These are phyloP conservation scores for Geotrichum klebahnii DNA, from an alignment of 1,139 yeast genomes.

Conservation along the genomic window DNA sequence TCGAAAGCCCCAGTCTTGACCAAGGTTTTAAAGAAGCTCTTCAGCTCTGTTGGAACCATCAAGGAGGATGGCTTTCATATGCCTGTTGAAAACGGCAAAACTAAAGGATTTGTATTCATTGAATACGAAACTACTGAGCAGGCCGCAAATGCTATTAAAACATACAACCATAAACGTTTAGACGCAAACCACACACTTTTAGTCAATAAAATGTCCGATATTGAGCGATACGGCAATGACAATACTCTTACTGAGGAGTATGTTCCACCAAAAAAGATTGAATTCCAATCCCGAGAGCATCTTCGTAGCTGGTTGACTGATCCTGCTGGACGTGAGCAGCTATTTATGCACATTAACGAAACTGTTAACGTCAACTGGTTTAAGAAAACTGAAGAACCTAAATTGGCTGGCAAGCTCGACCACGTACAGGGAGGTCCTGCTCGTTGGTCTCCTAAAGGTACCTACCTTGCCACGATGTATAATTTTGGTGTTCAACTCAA, in stretches of 20 bases:
- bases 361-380: constrained; percentile 86
- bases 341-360: constrained; percentile 73
- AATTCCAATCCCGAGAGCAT: constrained; percentile 71
- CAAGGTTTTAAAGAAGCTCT: constrained; percentile 79
- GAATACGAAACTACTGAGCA: constrained; percentile 66
- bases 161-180: constrained; percentile 80
- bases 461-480: constrained; percentile 80
- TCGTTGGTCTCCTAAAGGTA: constrained; percentile 92
- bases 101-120: constrained; percentile 84
- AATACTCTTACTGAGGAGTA: constrained; percentile 64
- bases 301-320: constrained; percentile 90
- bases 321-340: constrained; percentile 85
- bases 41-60: constrained; percentile 66
- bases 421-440: constrained; percentile 86
- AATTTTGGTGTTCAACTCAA: constrained; percentile 94
- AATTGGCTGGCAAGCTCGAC: constrained; percentile 69
- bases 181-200: constrained; percentile 89
- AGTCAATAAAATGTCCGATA: constrained; percentile 78
- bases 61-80: constrained; percentile 66
- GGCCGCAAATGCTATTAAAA: constrained; percentile 76
- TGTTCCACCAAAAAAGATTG: constrained; percentile 65
- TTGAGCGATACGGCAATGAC: constrained; percentile 73
- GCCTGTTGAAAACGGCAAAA: constrained; percentile 70
- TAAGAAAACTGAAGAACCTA: constrained; percentile 70
- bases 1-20: constrained; percentile 77